Base-by-base conservation (phyloP, 2,329 filamentous ascomycete genomes). In the Lecanicillium sp. region DNA sequence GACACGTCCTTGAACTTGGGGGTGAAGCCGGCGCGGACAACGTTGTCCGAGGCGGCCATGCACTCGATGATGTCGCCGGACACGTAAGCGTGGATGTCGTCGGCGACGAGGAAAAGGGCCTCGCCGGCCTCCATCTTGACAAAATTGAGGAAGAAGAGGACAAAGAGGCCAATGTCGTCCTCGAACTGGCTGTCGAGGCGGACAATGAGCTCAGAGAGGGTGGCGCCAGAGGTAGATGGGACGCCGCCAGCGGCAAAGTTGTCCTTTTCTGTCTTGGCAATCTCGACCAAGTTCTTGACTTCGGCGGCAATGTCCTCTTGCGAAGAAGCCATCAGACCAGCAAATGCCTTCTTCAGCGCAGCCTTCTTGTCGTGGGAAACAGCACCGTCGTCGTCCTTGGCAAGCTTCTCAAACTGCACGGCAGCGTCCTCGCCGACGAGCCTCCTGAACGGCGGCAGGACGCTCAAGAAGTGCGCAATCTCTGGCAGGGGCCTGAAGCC, bases 21-120 rank as follows among this genome's bases (percentile, higher is more conserved):
- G 0, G 93, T 98, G 68, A 98, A 93, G 36, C 93, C 93, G 0
- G 93, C 93, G 48, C 93, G 89, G 44, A 98, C 90, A 29, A 98
- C 93, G 56, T 98, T 98, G 76, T 98, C 93, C n/a, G 88, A 95
- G 8, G 89, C 86, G 0, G 93, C 93, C 93, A 98, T 98, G 74
- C 93, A 98, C 69, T 98, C 93, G 64, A 98, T 90, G 57, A 98
- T 95, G 62, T 98, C 91, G 51, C 88, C 88, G 3, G 84, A 88
- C 36, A 94, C 70, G 67, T 98, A 98, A 41, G 93, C 93, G 65
- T 98, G 93, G 59, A 97, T 97, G 61, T 97, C 93, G 61, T 98
- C 91, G 6, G 93, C 93, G 60, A 89, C 88, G 29, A 98, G 77
- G 70, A 97, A 98, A 74, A 98, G 86, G 8, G 91, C 93, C 69